Conservation (phyloP, 1,284 basidiomycete species). For the Ustilago curta region DNA sequence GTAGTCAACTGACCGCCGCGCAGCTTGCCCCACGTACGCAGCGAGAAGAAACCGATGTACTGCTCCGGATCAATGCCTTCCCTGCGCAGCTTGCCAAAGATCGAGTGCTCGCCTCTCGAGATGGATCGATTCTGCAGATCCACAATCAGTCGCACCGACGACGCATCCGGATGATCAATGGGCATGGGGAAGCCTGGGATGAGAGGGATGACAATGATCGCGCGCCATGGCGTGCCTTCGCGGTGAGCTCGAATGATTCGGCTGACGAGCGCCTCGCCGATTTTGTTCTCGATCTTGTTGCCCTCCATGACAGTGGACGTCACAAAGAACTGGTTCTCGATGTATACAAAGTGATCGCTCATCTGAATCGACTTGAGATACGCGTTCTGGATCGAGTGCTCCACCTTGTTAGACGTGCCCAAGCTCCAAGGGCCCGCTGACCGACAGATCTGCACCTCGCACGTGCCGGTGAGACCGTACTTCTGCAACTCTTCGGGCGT, state of each 20-base stretch:
- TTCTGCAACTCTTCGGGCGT: constrained; percentile 82
- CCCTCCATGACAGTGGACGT: constrained; percentile 91
- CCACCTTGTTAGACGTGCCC: constrained; percentile 85
- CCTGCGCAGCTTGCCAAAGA: constrained; percentile 85
- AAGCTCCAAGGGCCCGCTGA: constrained; percentile 96
- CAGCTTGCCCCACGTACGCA: constrained; percentile 94
- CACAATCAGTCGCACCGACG: constrained; percentile 76
- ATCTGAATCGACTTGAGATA: constrained; percentile 91
- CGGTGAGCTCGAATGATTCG: constrained; percentile 89
- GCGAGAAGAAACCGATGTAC: constrained; percentile 90
- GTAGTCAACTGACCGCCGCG: constrained; percentile 86
- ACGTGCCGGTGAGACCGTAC: constrained; percentile 90
- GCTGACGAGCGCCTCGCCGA: constrained; percentile 92
- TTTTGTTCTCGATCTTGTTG: constrained; percentile 88
- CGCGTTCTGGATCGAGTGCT: constrained; percentile 94
- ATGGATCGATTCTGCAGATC: constrained; percentile 81
- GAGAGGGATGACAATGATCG: constrained; percentile 91
- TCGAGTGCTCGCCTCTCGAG: constrained; percentile 88
- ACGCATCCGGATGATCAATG: constrained; percentile 91
- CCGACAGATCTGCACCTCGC: constrained; percentile 95
- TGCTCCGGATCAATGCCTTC: constrained; percentile 89
- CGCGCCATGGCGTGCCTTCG: constrained; percentile 86
- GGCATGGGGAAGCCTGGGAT: constrained; percentile 94
- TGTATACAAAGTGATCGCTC: constrained; percentile 79
- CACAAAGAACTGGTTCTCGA: constrained; percentile 98